Base-by-base conservation (phyloP, 1,139 yeast species). In the Geotrichum fermentans region DNA sequence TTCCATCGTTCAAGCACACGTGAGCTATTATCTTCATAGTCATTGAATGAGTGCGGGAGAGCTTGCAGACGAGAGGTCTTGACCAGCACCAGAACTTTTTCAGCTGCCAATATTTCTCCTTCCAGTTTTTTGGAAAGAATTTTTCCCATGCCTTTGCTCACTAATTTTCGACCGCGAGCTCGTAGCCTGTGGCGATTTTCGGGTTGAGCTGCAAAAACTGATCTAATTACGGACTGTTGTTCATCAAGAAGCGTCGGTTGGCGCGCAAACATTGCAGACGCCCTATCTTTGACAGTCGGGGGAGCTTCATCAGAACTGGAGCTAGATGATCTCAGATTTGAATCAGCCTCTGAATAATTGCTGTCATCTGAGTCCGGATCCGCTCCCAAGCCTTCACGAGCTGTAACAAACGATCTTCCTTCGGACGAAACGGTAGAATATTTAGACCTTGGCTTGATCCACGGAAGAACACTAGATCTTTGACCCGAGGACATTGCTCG, bases 1-100 rank as follows among this genome's bases (percentile, higher is more conserved):
- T 75, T 77, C 92, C 96, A 87, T 41, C 87, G 68, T 52, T 83
- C 88, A n/a, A 72, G 55, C 1, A 84, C 72, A 44, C 82, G 66
- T 0, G 86, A 70, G 48, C 77, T 79, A 35, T 73, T 69, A 1
- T 75, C 68, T 49, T 76, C 82, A 14, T 68, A 67, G 52, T 80
- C 85, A 20, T 70, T 69, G 48, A 69, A 69, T 5, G 61, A 61
- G 2, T 55, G 43, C 13, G 69, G 67, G 7, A 65, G 59, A 14
- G 58, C 55, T 4, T 56, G 59, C 6, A 42, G 49, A n/a, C 57
- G 63, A 22, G 67, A 66, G 41, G 55, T 60, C 62, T 75, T 82
- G 14, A 82, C 75, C 65, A 81, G 62, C 0, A 85, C 84, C 30
- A 88, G 70, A 75, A 84, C 78, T 57, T 75, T 78, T 52, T 83